Percentiles rank a stretch among this genome's conserved stretches.
Evolutionary conservation across 768 basidiomycete species (phyloP).

Genomic region (Tubosaeta sp.): DNA sequence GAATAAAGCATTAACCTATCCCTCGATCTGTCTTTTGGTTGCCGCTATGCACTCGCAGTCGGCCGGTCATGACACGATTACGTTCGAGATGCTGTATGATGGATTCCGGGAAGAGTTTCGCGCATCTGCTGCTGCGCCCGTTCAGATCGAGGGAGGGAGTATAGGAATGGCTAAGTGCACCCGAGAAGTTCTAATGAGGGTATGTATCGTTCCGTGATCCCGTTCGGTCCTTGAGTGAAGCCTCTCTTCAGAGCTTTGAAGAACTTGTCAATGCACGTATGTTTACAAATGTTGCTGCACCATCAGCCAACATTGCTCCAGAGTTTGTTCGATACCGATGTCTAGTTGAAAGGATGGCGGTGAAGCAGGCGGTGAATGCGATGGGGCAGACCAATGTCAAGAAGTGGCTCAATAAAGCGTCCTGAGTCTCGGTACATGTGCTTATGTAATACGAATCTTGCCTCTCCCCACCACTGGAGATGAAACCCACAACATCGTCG

Average conservation of each 20-base stretch:
- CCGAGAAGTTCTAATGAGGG: constrained; percentile 60
- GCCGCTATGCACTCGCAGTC: constrained; percentile 75
- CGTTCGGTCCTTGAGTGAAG: constrained; percentile 1
- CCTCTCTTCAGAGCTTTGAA: constrained; percentile 65
- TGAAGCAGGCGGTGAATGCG: constrained; percentile 64
- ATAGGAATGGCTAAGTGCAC: constrained; percentile 72
- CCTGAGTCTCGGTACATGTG: constrained; percentile 6
- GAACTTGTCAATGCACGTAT: constrained; percentile 52
- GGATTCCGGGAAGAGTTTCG: constrained; percentile 73
- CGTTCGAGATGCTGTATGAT: constrained; percentile 88
- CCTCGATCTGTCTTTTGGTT: constrained; percentile 77
- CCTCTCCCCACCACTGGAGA: background rate
- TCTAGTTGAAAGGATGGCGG: constrained; percentile 54
- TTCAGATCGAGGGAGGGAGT: constrained; percentile 67
- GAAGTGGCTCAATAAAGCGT: constrained; percentile 70
- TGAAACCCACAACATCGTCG: constrained; percentile 9
- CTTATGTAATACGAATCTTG: constrained; percentile 22
- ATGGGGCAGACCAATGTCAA: constrained; percentile 66
- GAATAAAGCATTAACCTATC: constrained; percentile 64
- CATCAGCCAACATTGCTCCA: constrained; percentile 48
- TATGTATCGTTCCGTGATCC: constrained; percentile 35
- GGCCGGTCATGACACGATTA: constrained; percentile 75
- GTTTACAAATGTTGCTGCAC: constrained; percentile 49
- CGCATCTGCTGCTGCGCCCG: constrained; percentile 66
- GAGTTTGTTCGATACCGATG: constrained; percentile 78